A percentile compares a stretch with the other conserved stretches of the same genome.
phyloP scores from a whole-genome alignment of 768 basidiomycete species.

The Psilocybe tampanensis region DNA sequence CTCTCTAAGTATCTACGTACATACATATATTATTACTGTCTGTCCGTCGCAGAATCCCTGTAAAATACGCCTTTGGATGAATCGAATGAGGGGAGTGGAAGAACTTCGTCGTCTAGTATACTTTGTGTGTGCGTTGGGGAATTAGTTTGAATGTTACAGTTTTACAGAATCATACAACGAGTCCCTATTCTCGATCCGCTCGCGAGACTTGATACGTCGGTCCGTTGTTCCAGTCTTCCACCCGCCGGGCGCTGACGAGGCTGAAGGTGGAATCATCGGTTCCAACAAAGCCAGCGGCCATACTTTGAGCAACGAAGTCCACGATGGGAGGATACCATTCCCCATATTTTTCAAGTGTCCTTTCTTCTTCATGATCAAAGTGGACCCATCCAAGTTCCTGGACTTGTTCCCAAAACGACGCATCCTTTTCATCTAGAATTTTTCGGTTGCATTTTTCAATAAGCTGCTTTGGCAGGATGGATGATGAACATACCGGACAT shows the following conservation, averaged over 20 bases:
- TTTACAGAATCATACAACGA: not conserved
- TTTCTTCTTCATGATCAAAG: slow-evolving; percentile 39
- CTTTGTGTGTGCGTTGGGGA: not conserved
- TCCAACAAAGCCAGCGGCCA: slow-evolving; percentile 61
- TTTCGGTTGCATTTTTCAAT: not conserved
- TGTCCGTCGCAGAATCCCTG: not conserved
- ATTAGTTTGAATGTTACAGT: not conserved
- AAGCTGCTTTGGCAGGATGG: not conserved
- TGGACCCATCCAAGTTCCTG: slow-evolving; percentile 43
- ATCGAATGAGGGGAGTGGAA: not conserved
- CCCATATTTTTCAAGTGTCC: slow-evolving; percentile 36
- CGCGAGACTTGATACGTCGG: slow-evolving; percentile 4
- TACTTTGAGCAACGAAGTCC: slow-evolving; percentile 59
- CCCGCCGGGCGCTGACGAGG: slow-evolving; percentile 51
- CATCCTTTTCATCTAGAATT: slow-evolving; percentile 43
- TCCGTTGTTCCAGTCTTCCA: slow-evolving; percentile 60
- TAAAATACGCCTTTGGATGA: not conserved
- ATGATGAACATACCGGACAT: slow-evolving; percentile 37
- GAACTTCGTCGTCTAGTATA: not conserved
- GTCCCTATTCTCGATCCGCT: not conserved
- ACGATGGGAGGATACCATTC: slow-evolving; percentile 53
- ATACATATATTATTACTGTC: not conserved
- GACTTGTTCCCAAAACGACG: slow-evolving; percentile 43
- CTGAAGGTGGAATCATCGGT: slow-evolving; percentile 63
- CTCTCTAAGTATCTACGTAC: not conserved